These are phyloP conservation scores for Podospora fimiseda DNA, from an alignment of 495 filamentous ascomycete genomes.

Conservation along the genomic window DNA sequence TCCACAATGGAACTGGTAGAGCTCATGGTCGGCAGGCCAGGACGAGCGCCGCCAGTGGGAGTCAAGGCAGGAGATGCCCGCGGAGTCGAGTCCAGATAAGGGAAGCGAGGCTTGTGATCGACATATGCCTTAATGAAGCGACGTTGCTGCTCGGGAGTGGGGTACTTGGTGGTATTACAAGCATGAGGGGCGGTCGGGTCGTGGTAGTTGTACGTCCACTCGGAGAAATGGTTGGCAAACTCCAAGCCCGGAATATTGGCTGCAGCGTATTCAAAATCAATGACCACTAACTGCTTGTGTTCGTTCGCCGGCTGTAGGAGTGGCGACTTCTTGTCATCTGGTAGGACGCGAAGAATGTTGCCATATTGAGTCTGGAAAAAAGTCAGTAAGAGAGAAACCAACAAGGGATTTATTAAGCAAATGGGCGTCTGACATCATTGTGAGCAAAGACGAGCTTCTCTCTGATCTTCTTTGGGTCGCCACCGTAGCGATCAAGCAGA, in stretches of 20 bases:
- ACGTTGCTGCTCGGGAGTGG: slow-evolving; percentile 70
- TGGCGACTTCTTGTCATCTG: slow-evolving; percentile 72
- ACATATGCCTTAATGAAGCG: slow-evolving; percentile 85
- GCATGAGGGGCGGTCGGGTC: slow-evolving; percentile 55
- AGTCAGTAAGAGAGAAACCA: slow-evolving; percentile 5
- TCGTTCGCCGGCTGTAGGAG: slow-evolving; percentile 81
- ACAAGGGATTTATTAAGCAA: not conserved
- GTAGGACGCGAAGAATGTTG: slow-evolving; percentile 87
- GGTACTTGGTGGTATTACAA: slow-evolving; percentile 64
- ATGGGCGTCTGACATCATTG: slow-evolving; percentile 75
- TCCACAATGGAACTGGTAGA: slow-evolving; percentile 45
- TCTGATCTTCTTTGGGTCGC: slow-evolving; percentile 55
- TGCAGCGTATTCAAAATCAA: slow-evolving; percentile 97
- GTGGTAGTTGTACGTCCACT: slow-evolving; percentile 99
- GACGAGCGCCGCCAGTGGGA: slow-evolving; percentile 33
- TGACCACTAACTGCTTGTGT: slow-evolving; percentile 92
- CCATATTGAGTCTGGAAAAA: slow-evolving; percentile 82
- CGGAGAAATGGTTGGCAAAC: slow-evolving; percentile 97
- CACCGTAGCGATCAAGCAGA: slow-evolving; percentile 66
- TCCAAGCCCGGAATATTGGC: slow-evolving; percentile 84
- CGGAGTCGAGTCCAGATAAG: slow-evolving; percentile 9
- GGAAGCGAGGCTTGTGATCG: slow-evolving; percentile 60
- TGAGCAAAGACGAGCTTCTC: slow-evolving; percentile 86
- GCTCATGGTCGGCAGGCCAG: slow-evolving; percentile 23
- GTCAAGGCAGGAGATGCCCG: slow-evolving; percentile 41